Evolutionary conservation across 2,329 filamentous ascomycete species (phyloP), one percentile per base, ranked within the genome.

Genomic region (Trichoderma afroharzianum): DNA sequence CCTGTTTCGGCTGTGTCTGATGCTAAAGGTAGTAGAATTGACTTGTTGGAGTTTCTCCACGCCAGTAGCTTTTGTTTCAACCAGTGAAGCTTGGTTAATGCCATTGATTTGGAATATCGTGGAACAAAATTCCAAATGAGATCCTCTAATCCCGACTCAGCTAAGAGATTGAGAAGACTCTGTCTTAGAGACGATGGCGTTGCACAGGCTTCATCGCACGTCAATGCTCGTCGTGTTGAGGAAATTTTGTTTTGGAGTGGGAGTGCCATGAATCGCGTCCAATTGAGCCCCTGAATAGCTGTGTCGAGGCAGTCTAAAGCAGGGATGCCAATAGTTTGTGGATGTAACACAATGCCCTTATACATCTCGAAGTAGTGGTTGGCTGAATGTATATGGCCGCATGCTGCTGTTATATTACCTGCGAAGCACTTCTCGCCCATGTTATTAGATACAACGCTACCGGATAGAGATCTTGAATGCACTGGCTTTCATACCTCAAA

Each of bases 311-410:
- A 70, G 30, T 70, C 59, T 32, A 64, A 8, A 15, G 59, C 21
- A 18, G 59, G 30, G n/a, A 24, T 6, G 6, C 50, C 8, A 26
- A 32, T 15, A 15, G 24, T 15, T 28, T 57, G n/a, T 26, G 61
- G 9, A 50, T 21, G 18, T 15, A 33, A 43, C 9, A n/a, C 21
- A 33, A 21, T 21, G 12, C 47, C 1, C 14, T 67, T 67, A 18
- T 67, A 67, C 8, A 30, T 26, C 8, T 67, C 61, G n/a, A 66
- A 70, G 9, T 70, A 66, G n/a, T 70, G 33, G 26, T 24, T 63
- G 2, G 68, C 68, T 15, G 61, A 64, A 15, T 26, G 43, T 66
- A 71, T 63, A n/a, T 71, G 68, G 1, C 30, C 43, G 11, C 18
- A 64, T 15, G 47, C 32, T 57, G 59, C 61, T 43, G 61, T 63